These are phyloP conservation scores for Pyrenula aspistea DNA, from an alignment of 495 filamentous ascomycete genomes.

Conservation along the genomic window DNA sequence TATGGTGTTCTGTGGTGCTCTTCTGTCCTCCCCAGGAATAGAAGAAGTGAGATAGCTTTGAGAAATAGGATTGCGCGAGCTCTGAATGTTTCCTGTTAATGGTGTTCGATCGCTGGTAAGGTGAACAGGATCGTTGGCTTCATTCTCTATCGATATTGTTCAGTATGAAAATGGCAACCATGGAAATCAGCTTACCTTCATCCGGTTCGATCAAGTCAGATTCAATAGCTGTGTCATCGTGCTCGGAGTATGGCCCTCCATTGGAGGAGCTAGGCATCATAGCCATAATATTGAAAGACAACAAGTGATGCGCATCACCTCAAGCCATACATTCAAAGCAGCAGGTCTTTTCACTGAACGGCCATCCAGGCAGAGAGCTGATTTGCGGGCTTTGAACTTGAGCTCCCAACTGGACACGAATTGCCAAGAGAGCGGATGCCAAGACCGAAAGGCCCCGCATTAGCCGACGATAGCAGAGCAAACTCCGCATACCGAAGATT, in stretches of 20 bases:
- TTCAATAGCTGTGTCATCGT: slow-evolving; percentile 61
- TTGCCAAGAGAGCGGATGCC: not conserved
- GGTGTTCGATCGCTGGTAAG: slow-evolving; percentile 59
- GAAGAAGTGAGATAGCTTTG: slow-evolving; percentile 70
- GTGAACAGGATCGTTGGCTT: slow-evolving; percentile 82
- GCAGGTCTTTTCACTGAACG: too few relatives aligned
- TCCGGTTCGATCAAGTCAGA: slow-evolving; percentile 93
- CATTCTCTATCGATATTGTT: slow-evolving; percentile 43
- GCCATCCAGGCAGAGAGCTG: too few relatives aligned
- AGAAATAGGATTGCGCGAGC: slow-evolving; percentile 25
- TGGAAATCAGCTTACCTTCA: slow-evolving; percentile 49
- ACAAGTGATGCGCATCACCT: too few relatives aligned
- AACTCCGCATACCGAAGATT: too few relatives aligned
- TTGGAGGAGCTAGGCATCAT: slow-evolving; percentile 34
- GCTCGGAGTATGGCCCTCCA: slow-evolving; percentile 15
- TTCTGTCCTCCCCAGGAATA: slow-evolving; percentile 90
- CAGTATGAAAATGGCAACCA: not conserved
- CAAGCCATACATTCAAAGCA: too few relatives aligned
- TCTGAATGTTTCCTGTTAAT: slow-evolving; percentile 68
- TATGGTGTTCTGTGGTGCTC: slow-evolving; percentile 83
- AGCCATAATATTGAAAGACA: too few relatives aligned
- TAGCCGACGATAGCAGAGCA: too few relatives aligned
- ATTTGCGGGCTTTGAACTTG: too few relatives aligned
- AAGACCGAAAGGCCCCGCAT: too few relatives aligned
- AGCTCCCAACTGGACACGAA: not conserved